Evolutionary conservation across 495 filamentous ascomycete genomes (phyloP).

Genomic region (Lepidopterella palustris): DNA sequence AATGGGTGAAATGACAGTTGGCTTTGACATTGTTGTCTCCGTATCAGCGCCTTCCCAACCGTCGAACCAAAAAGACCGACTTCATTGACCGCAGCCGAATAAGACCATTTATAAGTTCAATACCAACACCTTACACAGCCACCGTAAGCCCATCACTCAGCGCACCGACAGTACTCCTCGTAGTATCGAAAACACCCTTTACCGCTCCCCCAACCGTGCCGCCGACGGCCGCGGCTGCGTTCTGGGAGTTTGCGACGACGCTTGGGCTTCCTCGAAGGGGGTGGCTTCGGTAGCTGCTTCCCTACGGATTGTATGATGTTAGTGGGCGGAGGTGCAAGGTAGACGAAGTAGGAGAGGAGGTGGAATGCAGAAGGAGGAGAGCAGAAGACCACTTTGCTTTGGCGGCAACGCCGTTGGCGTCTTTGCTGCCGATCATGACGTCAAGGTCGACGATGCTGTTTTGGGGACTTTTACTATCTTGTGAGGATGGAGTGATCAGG

Average conservation of each 20-base stretch:
- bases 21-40: too few species aligned
- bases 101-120: too few species aligned
- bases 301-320: background rate
- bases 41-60: too few species aligned
- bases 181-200: constrained; percentile 11
- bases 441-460: constrained; percentile 15
- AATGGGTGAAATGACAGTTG: background rate
- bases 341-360: too few species aligned
- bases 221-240: background rate
- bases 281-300: background rate
- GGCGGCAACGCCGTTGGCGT: background rate
- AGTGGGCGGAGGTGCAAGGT: background rate
- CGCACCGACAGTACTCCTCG: constrained; percentile 11
- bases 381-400: constrained; percentile 1
- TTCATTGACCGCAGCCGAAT: too few species aligned
- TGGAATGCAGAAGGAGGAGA: background rate
- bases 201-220: constrained; percentile 10
- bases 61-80: too few species aligned
- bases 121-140: constrained; percentile 4
- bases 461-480: constrained; percentile 17
- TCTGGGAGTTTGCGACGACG: constrained; percentile 2
- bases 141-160: constrained; percentile 11
- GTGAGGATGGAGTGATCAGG: too few species aligned
- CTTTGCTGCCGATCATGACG: constrained; percentile 9
- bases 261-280: background rate